A percentile compares a stretch with the other conserved stretches of the same genome.
These are phyloP conservation scores for Eustoma russellianum DNA, from an alignment of 257 asterid species.

Conservation along the genomic window DNA sequence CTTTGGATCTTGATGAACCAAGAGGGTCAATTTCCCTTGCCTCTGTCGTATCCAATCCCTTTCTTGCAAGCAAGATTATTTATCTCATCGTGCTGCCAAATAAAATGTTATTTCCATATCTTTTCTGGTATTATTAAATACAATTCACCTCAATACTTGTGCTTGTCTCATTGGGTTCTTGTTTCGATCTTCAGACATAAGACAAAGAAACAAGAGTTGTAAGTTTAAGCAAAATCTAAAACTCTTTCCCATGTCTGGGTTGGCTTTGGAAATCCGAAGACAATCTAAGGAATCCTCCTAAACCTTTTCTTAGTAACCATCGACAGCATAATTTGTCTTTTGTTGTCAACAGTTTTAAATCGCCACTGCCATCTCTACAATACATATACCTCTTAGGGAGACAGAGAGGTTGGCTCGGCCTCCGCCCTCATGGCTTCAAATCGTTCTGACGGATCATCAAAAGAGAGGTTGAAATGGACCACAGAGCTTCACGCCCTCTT, in stretches of 20 bases:
- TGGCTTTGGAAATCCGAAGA: conserved; percentile 29
- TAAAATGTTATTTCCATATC: no score
- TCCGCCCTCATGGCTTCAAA: conserved; percentile 33
- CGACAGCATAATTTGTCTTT: conserved; percentile 8
- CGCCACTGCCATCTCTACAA: no score
- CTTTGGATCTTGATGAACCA: no score
- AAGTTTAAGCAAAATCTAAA: conserved; percentile 20
- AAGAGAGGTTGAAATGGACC: conserved; percentile 87
- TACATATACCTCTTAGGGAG: no score
- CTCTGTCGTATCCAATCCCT: not conserved
- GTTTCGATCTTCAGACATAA: conserved; percentile 28
- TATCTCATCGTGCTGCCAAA: no score
- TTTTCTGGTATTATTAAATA: not conserved
- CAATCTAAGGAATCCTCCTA: conserved; percentile 22
- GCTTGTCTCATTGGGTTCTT: conserved; percentile 10
- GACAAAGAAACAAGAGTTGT: conserved; percentile 5
- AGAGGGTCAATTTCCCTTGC: no score
- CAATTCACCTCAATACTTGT: conserved; percentile 5
- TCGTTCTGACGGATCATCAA: conserved; percentile 37
- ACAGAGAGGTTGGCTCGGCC: no score
- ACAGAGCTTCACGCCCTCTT: conserved; percentile 60
- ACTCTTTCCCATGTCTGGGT: conserved; percentile 18
- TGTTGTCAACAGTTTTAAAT: no score
- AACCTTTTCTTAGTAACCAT: conserved; percentile 30
- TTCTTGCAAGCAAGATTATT: conserved; percentile 9